Evolutionary conservation across 345 rosid genomes (phyloP).

Genomic region (Aethionema arabicum): DNA sequence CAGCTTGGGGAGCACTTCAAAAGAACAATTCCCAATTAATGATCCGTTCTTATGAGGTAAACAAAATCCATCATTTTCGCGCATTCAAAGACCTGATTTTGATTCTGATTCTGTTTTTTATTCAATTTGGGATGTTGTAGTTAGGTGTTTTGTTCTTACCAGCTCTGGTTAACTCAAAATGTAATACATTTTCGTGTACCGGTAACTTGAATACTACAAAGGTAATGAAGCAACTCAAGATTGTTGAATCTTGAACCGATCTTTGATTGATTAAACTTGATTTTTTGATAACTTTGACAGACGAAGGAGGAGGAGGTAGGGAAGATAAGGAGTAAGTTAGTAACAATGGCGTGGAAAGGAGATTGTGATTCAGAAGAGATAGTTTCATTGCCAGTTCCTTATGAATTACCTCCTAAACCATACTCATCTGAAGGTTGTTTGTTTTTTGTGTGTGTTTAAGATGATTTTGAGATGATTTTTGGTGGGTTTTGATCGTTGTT

Average conservation of each 20-base stretch:
- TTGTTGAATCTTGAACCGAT: neutral
- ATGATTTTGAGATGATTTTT: neutral
- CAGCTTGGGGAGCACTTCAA: conserved; percentile 97
- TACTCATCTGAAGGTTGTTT: conserved; percentile 66
- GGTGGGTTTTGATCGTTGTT: neutral
- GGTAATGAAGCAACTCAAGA: conserved; percentile 10
- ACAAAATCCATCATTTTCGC: neutral
- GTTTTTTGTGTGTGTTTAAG: no score
- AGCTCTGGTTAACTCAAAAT: conserved; percentile 31
- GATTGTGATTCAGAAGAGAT: conserved; percentile 44
- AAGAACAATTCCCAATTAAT: conserved; percentile 91
- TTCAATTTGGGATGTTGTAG: conserved; percentile 36
- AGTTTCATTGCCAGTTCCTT: conserved; percentile 70
- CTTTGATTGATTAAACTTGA: conserved; percentile 7
- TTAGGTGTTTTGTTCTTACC: conserved; percentile 87
- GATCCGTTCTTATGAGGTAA: conserved; percentile 95
- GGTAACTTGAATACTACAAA: conserved; percentile 18
- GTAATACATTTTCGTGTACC: conserved; percentile 62
- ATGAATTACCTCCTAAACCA: conserved; percentile 72
- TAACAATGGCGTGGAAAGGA: conserved; percentile 67
- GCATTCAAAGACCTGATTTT: conserved; percentile 2
- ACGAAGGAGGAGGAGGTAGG: conserved; percentile 23
- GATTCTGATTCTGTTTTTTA: neutral
- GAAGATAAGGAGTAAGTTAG: conserved; percentile 44
- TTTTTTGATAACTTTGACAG: conserved; percentile 16